These are phyloP conservation scores for Fusarium pseudoanthophilum DNA, from an alignment of 2,329 filamentous ascomycete species.

Conservation along the genomic window DNA sequence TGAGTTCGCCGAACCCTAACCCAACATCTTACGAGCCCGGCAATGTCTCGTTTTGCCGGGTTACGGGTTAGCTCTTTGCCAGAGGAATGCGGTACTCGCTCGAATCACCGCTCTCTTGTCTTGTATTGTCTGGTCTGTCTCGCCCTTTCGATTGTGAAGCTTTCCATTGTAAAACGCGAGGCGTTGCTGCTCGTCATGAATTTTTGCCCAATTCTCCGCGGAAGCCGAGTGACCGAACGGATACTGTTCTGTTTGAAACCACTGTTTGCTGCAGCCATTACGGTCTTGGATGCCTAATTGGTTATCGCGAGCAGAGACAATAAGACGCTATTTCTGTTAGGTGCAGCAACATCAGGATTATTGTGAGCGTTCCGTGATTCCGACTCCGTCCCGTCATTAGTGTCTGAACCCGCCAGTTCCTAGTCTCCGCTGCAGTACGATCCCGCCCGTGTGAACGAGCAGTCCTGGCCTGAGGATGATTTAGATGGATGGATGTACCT, in stretches of 20 bases:
- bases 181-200: neutral
- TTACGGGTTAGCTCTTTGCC: conserved; percentile 10
- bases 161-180: conserved; percentile 5
- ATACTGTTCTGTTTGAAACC: conserved; percentile 1
- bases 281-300: conserved; percentile 5
- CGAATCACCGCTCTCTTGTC: neutral
- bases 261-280: conserved; percentile 14
- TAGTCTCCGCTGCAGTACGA: conserved; percentile 31
- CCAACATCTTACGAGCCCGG: neutral
- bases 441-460: conserved; percentile 34
- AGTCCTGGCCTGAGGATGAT: neutral
- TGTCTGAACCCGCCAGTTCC: conserved; percentile 22
- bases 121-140: neutral
- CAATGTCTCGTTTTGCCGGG: neutral
- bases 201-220: neutral
- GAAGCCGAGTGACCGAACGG: conserved; percentile 1
- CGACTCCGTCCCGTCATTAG: conserved; percentile 35
- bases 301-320: neutral
- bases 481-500: neutral
- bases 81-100: conserved; percentile 27
- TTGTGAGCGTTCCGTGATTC: conserved; percentile 30
- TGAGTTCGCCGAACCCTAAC: conserved; percentile 7
- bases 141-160: neutral
- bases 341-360: neutral
- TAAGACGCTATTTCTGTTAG: conserved; percentile 4